Percentiles rank a stretch among this genome's conserved stretches.
phyloP scores from a whole-genome alignment of 2,329 filamentous ascomycete species.

The Emericellopsis cladophorae region DNA sequence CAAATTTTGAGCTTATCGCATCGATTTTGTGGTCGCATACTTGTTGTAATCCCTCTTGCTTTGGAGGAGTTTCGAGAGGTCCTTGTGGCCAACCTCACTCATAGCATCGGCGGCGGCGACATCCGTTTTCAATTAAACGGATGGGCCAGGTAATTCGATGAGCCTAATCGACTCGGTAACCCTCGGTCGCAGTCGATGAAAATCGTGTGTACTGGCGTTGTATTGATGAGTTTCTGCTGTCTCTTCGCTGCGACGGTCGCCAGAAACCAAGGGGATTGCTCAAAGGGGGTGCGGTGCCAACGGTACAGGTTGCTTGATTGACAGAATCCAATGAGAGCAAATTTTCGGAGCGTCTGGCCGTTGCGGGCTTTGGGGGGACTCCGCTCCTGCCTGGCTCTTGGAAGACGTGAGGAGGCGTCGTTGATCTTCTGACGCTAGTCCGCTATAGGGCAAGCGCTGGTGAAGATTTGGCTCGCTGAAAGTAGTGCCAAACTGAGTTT shows the following conservation, averaged over 20 bases:
- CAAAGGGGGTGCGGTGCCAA: conserved; percentile 1
- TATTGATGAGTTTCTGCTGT: conserved; percentile 10
- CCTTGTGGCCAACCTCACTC: conserved; percentile 56
- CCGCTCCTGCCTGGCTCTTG: background rate
- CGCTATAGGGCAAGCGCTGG: too few relatives aligned
- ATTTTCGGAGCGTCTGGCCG: conserved; percentile 2
- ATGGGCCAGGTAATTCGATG: conserved; percentile 1
- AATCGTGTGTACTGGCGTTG: conserved; percentile 3
- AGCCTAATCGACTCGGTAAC: background rate
- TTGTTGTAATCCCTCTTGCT: conserved; percentile 50
- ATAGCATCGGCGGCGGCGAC: conserved; percentile 56
- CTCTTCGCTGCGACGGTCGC: too few relatives aligned
- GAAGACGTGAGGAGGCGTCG: too few relatives aligned
- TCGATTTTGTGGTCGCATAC: conserved; percentile 17
- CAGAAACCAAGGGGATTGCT: background rate
- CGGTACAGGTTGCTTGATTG: too few relatives aligned
- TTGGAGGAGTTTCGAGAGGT: conserved; percentile 54
- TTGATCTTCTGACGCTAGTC: too few relatives aligned
- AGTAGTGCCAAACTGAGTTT: too few relatives aligned
- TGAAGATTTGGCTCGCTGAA: too few relatives aligned
- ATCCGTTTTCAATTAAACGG: conserved; percentile 39
- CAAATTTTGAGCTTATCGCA: conserved; percentile 14
- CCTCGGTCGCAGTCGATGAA: background rate
- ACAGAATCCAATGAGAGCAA: conserved; percentile 1
- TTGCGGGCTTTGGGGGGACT: background rate